phyloP scores from a whole-genome alignment of 495 filamentous ascomycete species.

The Coniosporium apollinis region DNA sequence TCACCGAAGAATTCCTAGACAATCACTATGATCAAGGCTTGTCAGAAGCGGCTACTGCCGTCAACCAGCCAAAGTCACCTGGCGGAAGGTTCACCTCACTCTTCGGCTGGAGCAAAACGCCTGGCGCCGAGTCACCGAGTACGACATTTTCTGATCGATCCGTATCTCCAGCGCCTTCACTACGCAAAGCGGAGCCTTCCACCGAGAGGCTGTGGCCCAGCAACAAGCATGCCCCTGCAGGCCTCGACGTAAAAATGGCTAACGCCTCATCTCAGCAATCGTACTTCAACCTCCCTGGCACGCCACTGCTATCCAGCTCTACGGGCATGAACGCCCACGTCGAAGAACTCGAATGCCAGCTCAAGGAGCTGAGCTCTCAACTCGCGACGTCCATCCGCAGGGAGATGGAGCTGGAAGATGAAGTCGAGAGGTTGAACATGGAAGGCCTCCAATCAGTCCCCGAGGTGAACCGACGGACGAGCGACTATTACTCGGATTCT shows the following conservation, averaged over 20 bases:
- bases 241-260: conserved; percentile 21
- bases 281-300: conserved; percentile 24
- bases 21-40: conserved; percentile 10
- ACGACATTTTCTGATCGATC: conserved; percentile 48
- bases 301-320: conserved; percentile 22
- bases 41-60: conserved; percentile 15
- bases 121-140: conserved; percentile 42
- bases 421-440: conserved; percentile 70
- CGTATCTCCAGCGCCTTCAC: conserved; percentile 41
- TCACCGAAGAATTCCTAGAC: conserved; percentile 13
- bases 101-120: conserved; percentile 45
- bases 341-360: conserved; percentile 80
- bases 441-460: conserved; percentile 32
- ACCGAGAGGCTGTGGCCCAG: conserved; percentile 17
- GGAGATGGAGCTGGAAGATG: conserved; percentile 92
- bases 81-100: conserved; percentile 48
- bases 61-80: conserved; percentile 39
- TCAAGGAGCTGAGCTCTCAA: conserved; percentile 83
- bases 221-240: conserved; percentile 25
- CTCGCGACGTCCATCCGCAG: conserved; percentile 80
- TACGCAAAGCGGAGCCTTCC: conserved; percentile 24
- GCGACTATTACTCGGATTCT: conserved; percentile 96
- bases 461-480: conserved; percentile 53
- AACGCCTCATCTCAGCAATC: conserved; percentile 13
- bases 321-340: conserved; percentile 31